These are phyloP conservation scores for Moniliophthora roreri DNA, from an alignment of 1,284 basidiomycete species.

Conservation along the genomic window DNA sequence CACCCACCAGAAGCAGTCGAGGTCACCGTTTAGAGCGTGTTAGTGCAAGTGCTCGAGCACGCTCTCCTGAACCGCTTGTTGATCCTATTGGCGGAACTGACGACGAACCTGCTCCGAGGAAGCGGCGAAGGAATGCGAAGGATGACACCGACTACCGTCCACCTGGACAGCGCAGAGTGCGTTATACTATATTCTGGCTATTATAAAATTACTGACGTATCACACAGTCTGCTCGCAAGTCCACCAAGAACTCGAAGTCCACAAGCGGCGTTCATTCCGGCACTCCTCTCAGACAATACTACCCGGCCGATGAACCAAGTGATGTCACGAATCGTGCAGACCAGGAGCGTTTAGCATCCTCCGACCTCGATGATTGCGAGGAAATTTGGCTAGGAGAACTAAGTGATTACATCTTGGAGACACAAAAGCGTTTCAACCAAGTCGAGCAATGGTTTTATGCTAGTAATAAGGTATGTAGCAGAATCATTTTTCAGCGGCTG, in stretches of 20 bases:
- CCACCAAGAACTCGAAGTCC: slow-evolving; percentile 7
- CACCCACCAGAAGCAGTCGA: neutral
- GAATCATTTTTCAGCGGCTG: slow-evolving; percentile 5
- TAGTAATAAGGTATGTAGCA: slow-evolving; percentile 52
- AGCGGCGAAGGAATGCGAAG: slow-evolving; percentile 48
- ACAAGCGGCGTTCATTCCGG: slow-evolving; percentile 9
- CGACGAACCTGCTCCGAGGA: slow-evolving; percentile 44
- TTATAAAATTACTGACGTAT: neutral
- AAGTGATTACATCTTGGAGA: slow-evolving; percentile 65
- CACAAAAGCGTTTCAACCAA: slow-evolving; percentile 67
- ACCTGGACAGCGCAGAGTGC: slow-evolving; percentile 28
- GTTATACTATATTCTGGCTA: slow-evolving; percentile 2
- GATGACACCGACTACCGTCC: slow-evolving; percentile 58
- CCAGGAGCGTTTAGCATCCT: slow-evolving; percentile 58
- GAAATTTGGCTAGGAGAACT: slow-evolving; percentile 74
- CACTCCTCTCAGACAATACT: slow-evolving; percentile 11
- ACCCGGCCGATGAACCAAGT: slow-evolving; percentile 10
- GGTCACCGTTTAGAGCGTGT: slow-evolving; percentile 4
- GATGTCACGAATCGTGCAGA: slow-evolving; percentile 8
- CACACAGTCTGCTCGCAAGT: slow-evolving; percentile 16
- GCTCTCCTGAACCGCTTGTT: slow-evolving; percentile 29
- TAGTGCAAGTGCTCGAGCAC: slow-evolving; percentile 16
- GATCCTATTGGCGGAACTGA: slow-evolving; percentile 36
- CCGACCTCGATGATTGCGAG: slow-evolving; percentile 75
- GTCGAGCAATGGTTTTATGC: slow-evolving; percentile 71